Base-by-base conservation (phyloP, 208 protist genomes). In the Spongospora subterranea region DNA sequence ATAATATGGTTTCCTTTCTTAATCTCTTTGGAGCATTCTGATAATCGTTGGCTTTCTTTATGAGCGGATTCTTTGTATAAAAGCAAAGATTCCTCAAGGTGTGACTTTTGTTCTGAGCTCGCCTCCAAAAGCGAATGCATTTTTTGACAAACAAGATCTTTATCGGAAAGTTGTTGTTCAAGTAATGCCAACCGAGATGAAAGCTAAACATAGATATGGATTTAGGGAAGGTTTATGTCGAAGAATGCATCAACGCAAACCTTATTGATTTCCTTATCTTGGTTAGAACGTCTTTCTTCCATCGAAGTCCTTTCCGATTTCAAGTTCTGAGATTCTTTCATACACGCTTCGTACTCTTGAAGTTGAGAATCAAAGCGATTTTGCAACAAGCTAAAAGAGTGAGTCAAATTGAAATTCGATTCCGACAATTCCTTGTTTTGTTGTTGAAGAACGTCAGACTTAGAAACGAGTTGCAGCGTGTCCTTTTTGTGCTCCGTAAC, bases 101-200 rank as follows among this genome's bases (percentile, higher is more conserved):
- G 50, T 24, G 50, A 29, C 50, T 60, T 60, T 24, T 60, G 50
- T 24, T 60, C 50, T 29, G 6, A 29, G 6, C 13, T 60, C 13
- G 71, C 71, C 11, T 82, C 71, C 71, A 82, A 35, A 40, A 82
- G 35, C 6, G 71, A 82, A 6, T 82, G n/a, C 71, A 43, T 35
- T 43, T 82, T 82, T 43, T 82, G 71, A 35, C n/a, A 43, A 82
- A 82, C 17, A 6, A 17, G 13, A 6, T 82, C 71, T n/a, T 82
- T 82, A 82, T 82, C 71, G 6, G 40, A 20, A n/a, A 82, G n/a
- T 43, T 82, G 71, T 43, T 82, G 71, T 82, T 82, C 71, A 20
- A 82, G 71, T 17, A 35, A 82, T 43, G 71, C 71, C 17, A 82
- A 6, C 40, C 71, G 6, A 45, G 71, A 6, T n/a, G 71, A 39